Evolutionary conservation across 164 flowering plant species (phyloP).

Genomic region (Houttuynia cordata): DNA sequence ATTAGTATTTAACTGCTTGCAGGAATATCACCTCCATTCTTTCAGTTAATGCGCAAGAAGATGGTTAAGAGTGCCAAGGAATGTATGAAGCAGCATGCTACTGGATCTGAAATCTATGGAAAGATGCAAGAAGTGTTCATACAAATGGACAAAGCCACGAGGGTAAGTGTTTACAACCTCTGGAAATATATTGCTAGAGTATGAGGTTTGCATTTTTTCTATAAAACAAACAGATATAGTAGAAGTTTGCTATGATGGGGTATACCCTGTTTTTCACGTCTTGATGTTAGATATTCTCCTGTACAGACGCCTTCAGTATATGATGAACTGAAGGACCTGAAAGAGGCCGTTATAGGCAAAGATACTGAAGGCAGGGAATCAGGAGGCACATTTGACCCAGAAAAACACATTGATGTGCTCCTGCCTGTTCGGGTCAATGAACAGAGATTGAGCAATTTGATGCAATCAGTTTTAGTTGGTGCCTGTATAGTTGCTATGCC

Average conservation of each 20-base stretch:
- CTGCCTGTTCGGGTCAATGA: slow-evolving; percentile 79
- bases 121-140: slow-evolving; percentile 44
- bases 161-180: background rate
- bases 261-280: background rate
- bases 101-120: slow-evolving; percentile 35
- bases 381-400: slow-evolving; percentile 39
- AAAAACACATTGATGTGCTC: slow-evolving; percentile 49
- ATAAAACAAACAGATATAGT: too few species aligned
- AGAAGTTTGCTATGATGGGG: background rate
- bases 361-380: slow-evolving; percentile 15
- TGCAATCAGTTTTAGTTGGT: slow-evolving; percentile 58
- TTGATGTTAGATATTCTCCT: background rate
- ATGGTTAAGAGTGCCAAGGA: slow-evolving; percentile 45
- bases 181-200: background rate
- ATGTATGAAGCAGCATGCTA: slow-evolving; percentile 27
- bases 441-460: slow-evolving; percentile 60
- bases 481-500: slow-evolving; percentile 35
- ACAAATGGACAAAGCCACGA: slow-evolving; percentile 24
- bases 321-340: slow-evolving; percentile 40
- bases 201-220: too few species aligned
- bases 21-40: background rate
- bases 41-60: slow-evolving; percentile 38
- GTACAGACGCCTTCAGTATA: slow-evolving; percentile 18
- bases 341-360: slow-evolving; percentile 34
- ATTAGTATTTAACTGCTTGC: slow-evolving; percentile 1